phyloP scores from a whole-genome alignment of 192 early-diverging fungal genomes.

The Backusella australiensis region DNA sequence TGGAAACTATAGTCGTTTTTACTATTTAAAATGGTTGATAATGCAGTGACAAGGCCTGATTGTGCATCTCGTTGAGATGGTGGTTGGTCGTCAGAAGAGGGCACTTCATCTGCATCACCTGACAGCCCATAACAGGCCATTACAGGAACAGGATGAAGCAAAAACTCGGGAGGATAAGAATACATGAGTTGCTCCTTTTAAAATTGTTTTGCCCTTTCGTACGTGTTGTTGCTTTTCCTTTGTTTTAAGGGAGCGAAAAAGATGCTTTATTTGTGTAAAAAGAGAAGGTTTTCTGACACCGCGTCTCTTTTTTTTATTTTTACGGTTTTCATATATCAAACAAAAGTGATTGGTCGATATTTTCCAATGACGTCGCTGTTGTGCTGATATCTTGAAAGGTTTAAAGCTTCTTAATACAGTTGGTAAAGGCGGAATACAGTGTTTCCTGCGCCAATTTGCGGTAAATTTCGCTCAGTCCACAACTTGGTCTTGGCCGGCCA shows the following conservation, averaged over 20 bases:
- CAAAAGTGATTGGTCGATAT: not conserved
- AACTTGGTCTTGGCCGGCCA: no score
- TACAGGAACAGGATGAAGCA: slow-evolving; percentile 57
- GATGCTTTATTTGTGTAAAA: not conserved
- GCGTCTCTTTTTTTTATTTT: not conserved
- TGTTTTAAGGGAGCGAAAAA: not conserved
- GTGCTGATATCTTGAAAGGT: not conserved
- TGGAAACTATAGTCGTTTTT: slow-evolving; percentile 26
- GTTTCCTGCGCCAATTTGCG: no score
- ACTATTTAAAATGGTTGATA: slow-evolving; percentile 21
- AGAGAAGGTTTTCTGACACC: not conserved
- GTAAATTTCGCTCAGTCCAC: no score
- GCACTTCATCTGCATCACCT: not conserved
- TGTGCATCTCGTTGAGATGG: not conserved
- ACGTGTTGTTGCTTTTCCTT: not conserved
- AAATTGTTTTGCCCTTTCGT: not conserved
- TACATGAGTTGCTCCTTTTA: slow-evolving; percentile 43
- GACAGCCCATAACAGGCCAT: slow-evolving; percentile 49
- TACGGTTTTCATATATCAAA: not conserved
- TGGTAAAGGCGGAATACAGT: no score
- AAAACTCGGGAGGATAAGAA: slow-evolving; percentile 54
- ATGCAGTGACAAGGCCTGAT: slow-evolving; percentile 11
- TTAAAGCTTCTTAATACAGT: no score
- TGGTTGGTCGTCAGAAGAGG: not conserved
- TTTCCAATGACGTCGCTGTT: not conserved